phyloP scores from a whole-genome alignment of 2,329 filamentous ascomycete genomes.

The Penicillium brasilianum region DNA sequence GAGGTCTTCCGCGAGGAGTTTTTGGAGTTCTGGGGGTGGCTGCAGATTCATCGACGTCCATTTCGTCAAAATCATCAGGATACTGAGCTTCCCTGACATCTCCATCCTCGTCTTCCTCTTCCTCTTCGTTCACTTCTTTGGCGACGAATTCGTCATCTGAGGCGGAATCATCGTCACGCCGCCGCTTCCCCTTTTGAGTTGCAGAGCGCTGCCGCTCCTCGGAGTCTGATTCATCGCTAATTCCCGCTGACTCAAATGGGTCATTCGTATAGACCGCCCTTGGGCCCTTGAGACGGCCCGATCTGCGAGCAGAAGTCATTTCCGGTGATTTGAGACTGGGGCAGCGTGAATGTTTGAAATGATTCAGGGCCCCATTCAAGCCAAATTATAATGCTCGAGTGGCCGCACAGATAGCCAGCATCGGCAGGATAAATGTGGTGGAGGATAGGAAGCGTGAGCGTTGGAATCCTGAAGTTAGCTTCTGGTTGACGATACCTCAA shows the following conservation, averaged over 20 bases:
- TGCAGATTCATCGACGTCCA: slow-evolving; percentile 16
- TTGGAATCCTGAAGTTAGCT: slow-evolving; percentile 9
- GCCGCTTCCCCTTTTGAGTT: slow-evolving; percentile 25
- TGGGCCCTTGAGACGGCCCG: slow-evolving; percentile 39
- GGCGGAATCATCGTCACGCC: slow-evolving; percentile 26
- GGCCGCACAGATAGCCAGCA: not conserved
- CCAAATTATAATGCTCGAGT: not conserved
- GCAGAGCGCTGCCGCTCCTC: slow-evolving; percentile 13
- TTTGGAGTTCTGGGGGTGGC: slow-evolving; percentile 15
- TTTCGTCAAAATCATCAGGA: slow-evolving; percentile 26
- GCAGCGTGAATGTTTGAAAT: not conserved
- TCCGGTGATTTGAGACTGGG: slow-evolving; percentile 7
- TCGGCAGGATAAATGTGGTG: not conserved
- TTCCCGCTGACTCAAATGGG: slow-evolving; percentile 40
- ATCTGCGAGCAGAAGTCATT: slow-evolving; percentile 41
- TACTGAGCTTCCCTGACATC: slow-evolving; percentile 14
- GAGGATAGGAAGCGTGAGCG: not conserved
- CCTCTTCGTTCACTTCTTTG: slow-evolving; percentile 26
- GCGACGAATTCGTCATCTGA: slow-evolving; percentile 46
- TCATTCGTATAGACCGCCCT: slow-evolving; percentile 43
- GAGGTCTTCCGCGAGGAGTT: not conserved
- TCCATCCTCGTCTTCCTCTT: slow-evolving; percentile 28
- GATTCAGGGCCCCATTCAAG: not conserved
- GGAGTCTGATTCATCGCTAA: slow-evolving; percentile 38
- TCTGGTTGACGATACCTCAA: slow-evolving; percentile 4